phyloP scores from a whole-genome alignment of 768 basidiomycete species.

The Mycena floridula region DNA sequence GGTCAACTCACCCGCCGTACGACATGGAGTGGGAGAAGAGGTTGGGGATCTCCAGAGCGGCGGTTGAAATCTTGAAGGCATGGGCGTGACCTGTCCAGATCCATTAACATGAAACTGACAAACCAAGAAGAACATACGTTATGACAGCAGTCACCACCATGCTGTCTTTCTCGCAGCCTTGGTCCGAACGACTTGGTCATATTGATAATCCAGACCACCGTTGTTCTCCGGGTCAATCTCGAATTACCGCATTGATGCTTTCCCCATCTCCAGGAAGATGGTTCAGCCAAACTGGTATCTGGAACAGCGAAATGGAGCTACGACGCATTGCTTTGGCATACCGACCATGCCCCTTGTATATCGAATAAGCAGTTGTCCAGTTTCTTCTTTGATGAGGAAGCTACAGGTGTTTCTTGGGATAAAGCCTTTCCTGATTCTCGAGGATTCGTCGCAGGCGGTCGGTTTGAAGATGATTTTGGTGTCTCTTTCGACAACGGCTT shows the following conservation, averaged over 20 bases:
- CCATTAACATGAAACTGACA: not conserved
- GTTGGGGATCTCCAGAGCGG: slow-evolving; percentile 73
- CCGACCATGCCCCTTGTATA: slow-evolving; percentile 54
- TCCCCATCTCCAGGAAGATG: slow-evolving; percentile 23
- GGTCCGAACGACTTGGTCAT: slow-evolving; percentile 69
- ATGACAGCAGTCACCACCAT: slow-evolving; percentile 78
- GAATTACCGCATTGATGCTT: slow-evolving; percentile 59
- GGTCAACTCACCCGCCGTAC: not conserved
- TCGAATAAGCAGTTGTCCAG: slow-evolving; percentile 36
- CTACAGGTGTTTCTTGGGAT: not conserved
- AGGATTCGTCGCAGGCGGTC: no score
- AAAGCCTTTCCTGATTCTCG: no score
- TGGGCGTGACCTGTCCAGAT: slow-evolving; percentile 49
- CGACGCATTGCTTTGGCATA: slow-evolving; percentile 36
- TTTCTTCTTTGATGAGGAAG: slow-evolving; percentile 14
- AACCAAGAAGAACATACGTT: slow-evolving; percentile 41
- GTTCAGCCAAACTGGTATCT: no score
- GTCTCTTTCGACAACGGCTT: not conserved
- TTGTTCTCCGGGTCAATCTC: slow-evolving; percentile 64
- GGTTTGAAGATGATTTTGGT: not conserved
- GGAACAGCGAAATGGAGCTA: no score
- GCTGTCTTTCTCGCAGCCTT: slow-evolving; percentile 58
- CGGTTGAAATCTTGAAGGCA: slow-evolving; percentile 56
- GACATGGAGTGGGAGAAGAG: slow-evolving; percentile 12
- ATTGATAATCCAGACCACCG: slow-evolving; percentile 59